Base-by-base conservation (phyloP, 176 grass and related monocot genomes). In the Eleusine coracana region DNA sequence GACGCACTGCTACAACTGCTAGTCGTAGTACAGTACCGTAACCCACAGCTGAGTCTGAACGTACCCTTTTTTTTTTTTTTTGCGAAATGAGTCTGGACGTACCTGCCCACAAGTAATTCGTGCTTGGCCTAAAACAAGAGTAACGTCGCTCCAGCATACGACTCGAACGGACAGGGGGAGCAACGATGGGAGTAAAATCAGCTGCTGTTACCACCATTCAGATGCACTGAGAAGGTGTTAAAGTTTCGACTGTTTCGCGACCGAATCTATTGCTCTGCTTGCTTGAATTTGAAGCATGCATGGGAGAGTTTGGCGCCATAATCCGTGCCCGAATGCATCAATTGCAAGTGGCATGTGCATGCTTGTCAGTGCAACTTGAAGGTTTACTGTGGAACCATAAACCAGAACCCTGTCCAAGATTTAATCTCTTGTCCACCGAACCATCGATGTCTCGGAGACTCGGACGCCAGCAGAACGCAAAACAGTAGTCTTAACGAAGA, bases 321-420 rank as follows among this genome's bases (percentile, higher is more conserved):
- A 40, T 74, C 50, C n/a, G 73, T 44, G 62, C 16, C n/a, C 44
- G 50, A 38, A 28, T 18, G 46, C 55, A 25, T 20, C 21, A 1
- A 58, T 15, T 10, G 0, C 3, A 3, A 14, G 3, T 18, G 3
- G 15, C 21, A 3, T 1, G 77, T 29, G 71, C 73, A 48, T 66
- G 77, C 71, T 76, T 72, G 66, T 67, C 83, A 77, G 81, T 14
- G 68, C 62, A 80, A 21, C 82, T 69, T 73, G 58, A 73, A 86
- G 83, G 86, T 28, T 13, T 20, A 65, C 73, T 78, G 73, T 58
- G 10, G 71, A 25, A 36, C 54, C 54, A 77, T 72, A 82, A 86
- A 77, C 31, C 76, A 41, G 64, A 55, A 28, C 25, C 14, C 56
- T 37, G 55, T 6, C 74, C 70, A 27, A 6, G n/a, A 17, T 58